Evolutionary conservation across 2,329 filamentous ascomycete species (phyloP), one percentile per base, ranked within the genome.

Genomic region (Ceratocystis lukuohia): DNA sequence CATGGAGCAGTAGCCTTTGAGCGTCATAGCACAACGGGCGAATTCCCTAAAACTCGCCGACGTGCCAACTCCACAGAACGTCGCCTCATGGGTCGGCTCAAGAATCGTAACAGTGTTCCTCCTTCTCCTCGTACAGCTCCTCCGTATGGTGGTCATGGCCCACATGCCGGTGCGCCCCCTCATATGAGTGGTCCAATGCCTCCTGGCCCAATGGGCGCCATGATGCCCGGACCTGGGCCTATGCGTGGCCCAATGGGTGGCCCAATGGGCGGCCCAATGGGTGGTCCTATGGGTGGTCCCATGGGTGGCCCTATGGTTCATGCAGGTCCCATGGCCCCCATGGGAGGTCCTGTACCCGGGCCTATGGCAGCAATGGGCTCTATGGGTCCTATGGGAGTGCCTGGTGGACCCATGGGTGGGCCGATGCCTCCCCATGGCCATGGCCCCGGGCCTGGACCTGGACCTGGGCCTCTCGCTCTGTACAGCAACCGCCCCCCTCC

Each of bases 31-130:
- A 61, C 65, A 30, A 53, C 64, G 5, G 67, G 67, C 7, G 67
- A 68, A 12, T 61, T 68, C n/a, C 41, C 67, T 20, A 68, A 68
- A 33, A 30, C 37, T n/a, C 64, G 67, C 25, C 67, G 67, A 12
- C 67, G 67, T 48, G 67, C 57, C 22, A 61, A 25, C 22, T 66
- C 67, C 0, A 56, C 44, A 22, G 53, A 61, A 20, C 64, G 50
- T 15, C 64, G 64, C 6, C 61, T 65, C 12, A 25, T 33, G 41
- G 67, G 65, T 12, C 64, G 67, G 22, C 45, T 63, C 33, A 48
- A 30, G 12, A 41, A 56, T 37, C 64, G 67, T 20, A 68, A 61
- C 45, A 68, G 67, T 22, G 65, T 68, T 61, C 67, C 67, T 33
- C 67, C 67, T 30, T 64, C 67, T 15, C 61, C 67, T n/a, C 59